phyloP scores from a whole-genome alignment of 2,329 filamentous ascomycete species.

The Fusarium pseudoanthophilum region DNA sequence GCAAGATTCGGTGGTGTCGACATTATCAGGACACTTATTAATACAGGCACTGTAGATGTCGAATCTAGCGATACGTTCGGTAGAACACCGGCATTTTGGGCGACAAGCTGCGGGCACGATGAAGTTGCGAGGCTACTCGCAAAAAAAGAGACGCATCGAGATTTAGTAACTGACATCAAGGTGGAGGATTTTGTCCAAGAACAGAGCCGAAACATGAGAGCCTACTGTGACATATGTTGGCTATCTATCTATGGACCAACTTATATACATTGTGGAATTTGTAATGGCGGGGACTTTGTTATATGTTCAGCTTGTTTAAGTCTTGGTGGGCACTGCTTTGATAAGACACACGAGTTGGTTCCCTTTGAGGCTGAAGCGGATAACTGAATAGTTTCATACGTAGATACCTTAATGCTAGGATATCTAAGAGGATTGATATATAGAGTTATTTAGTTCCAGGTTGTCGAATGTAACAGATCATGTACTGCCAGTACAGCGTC shows the following conservation, averaged over 20 bases:
- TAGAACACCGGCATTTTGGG: accelerated
- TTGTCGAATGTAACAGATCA: neutral
- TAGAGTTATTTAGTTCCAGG: neutral
- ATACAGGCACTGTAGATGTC: accelerated
- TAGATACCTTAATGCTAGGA: neutral
- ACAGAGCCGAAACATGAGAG: accelerated
- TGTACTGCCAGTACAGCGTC: neutral
- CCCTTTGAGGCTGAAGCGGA: neutral
- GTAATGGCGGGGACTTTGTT: neutral
- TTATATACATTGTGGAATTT: accelerated
- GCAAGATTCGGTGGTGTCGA: accelerated
- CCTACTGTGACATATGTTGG: neutral
- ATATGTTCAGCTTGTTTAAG: neutral
- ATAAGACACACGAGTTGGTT: neutral
- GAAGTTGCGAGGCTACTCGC: accelerated
- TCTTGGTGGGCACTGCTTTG: neutral
- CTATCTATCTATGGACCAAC: accelerated
- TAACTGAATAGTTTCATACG: neutral
- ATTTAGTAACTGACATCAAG: accelerated
- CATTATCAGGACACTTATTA: accelerated
- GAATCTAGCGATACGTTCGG: accelerated
- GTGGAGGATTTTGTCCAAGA: accelerated
- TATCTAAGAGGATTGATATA: neutral
- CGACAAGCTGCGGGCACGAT: accelerated
- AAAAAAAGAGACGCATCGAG: accelerated